phyloP scores from a whole-genome alignment of 2,329 filamentous ascomycete genomes.

The Madurella mycetomatis region DNA sequence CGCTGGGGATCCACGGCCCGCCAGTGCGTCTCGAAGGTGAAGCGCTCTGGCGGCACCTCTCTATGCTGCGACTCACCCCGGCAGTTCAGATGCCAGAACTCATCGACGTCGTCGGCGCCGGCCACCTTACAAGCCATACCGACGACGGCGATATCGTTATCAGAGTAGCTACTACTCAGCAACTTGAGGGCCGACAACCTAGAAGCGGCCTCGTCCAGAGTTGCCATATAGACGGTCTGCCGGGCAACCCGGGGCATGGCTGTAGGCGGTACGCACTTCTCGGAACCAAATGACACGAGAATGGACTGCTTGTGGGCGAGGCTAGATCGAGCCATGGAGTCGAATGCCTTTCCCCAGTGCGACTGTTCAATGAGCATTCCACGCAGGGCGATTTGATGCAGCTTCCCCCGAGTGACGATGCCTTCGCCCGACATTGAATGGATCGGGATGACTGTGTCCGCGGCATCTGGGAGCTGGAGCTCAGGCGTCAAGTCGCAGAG shows the following conservation, averaged over 20 bases:
- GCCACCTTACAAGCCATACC: constrained; percentile 35
- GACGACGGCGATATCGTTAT: constrained; percentile 32
- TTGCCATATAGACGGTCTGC: constrained; percentile 18
- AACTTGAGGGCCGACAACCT: background rate
- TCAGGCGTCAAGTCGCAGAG: constrained; percentile 27
- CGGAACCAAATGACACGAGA: constrained; percentile 37
- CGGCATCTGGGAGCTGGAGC: constrained; percentile 34
- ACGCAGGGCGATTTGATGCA: constrained; percentile 31
- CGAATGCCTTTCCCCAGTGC: constrained; percentile 34
- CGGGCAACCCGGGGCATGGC: constrained; percentile 26
- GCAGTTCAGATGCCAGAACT: constrained; percentile 32
- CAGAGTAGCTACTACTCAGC: background rate
- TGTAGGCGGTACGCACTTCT: constrained; percentile 34
- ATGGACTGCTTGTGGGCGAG: no score
- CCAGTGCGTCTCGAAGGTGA: constrained; percentile 25
- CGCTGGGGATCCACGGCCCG: constrained; percentile 20
- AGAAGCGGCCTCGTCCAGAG: background rate
- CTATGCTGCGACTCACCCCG: constrained; percentile 31
- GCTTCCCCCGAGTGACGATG: constrained; percentile 20
- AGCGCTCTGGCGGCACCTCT: constrained; percentile 23
- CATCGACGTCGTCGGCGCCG: constrained; percentile 32
- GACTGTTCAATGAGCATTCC: constrained; percentile 33
- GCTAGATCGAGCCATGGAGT: constrained; percentile 9
- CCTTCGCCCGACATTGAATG: no score
- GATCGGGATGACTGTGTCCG: constrained; percentile 21